Base-by-base conservation (phyloP, 2,329 filamentous ascomycete genomes). In the Chaetomium sp. region DNA sequence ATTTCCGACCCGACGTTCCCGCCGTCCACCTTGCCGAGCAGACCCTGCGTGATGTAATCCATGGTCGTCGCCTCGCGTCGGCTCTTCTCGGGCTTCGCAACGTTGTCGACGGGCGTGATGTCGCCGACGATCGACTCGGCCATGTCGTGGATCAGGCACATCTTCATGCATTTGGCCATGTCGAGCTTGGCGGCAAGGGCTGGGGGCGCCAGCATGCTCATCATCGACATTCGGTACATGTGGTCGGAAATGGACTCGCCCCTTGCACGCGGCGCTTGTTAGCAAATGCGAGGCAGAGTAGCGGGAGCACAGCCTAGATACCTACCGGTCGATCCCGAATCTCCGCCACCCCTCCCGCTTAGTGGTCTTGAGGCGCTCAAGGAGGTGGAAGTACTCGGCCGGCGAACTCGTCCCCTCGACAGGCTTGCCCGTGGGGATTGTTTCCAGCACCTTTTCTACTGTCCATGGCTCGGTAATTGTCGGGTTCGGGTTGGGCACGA, bases 141-240 rank as follows among this genome's bases (percentile, higher is more conserved):
- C 92, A 99, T 97, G 79, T 99, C 95, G 81, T 99, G 95, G 53
- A 99, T 82, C 38, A 99, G 84, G 29, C 93, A 94, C 93, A 99
- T 97, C 79, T 92, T 92, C 72, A 92, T 94, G 82, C 95, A 99
- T 71, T 88, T 89, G 29, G 85, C 79, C 47, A 97, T 83, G 75
- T 98, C 90, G 73, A 98, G 82, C 47, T 85, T 85, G 0, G 86
- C 79, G 2, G 87, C 83, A 12, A 97, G 85, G 1, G 89, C 79
- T 0, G 91, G 83, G 1, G 95, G 94, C 2, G 92, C 93, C 69
- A 97, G 86, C 88, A 99, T 91, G 69, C 92, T 93, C 77, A 99
- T 92, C 71, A 99, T 86, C 57, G 93, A 92, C 95, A 99, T 99
- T 79, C 95, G 93, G 80, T 98, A 99, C 95, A 99, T 99, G 83